Evolutionary conservation across 768 basidiomycete genomes (phyloP).

Genomic region (Royoungia palumana): DNA sequence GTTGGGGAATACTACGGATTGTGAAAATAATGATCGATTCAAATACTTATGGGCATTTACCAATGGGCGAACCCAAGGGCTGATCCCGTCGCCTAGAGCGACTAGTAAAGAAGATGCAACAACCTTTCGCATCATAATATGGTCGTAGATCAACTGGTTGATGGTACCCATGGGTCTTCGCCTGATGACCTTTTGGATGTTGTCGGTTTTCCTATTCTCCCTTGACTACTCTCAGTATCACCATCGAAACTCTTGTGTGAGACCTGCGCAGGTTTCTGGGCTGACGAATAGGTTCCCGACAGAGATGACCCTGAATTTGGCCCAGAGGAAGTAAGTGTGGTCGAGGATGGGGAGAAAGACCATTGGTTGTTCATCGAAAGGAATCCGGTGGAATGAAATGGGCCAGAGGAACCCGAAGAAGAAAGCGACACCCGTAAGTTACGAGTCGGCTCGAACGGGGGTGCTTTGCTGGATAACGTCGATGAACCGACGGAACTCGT

Average conservation of each 20-base stretch:
- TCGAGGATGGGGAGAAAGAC: constrained; percentile 19
- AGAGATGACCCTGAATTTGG: constrained; percentile 9
- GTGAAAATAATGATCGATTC: too few species aligned
- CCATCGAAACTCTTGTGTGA: constrained; percentile 8
- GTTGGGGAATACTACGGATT: too few species aligned
- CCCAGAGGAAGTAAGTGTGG: constrained; percentile 8
- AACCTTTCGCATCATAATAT: background rate
- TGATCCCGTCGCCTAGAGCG: too few species aligned
- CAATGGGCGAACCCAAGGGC: too few species aligned
- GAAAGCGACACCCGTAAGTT: constrained; percentile 24
- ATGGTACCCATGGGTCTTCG: constrained; percentile 14
- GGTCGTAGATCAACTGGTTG: constrained; percentile 8
- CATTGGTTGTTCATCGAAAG: constrained; percentile 13
- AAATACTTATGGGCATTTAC: too few species aligned
- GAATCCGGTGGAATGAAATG: constrained; percentile 9
- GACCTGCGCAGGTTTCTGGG: constrained; percentile 9
- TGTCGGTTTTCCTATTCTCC: constrained; percentile 11
- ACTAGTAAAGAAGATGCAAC: background rate
- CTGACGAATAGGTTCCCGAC: constrained; percentile 14
- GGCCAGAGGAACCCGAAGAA: constrained; percentile 14
- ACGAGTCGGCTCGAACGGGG: constrained; percentile 51
- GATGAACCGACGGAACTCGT: constrained; percentile 33
- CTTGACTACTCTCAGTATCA: constrained; percentile 4
- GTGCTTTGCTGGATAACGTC: constrained; percentile 50
- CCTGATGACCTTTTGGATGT: constrained; percentile 11